Evolutionary conservation across 2,329 filamentous ascomycete species (phyloP).

Genomic region (Penicillium expansum): DNA sequence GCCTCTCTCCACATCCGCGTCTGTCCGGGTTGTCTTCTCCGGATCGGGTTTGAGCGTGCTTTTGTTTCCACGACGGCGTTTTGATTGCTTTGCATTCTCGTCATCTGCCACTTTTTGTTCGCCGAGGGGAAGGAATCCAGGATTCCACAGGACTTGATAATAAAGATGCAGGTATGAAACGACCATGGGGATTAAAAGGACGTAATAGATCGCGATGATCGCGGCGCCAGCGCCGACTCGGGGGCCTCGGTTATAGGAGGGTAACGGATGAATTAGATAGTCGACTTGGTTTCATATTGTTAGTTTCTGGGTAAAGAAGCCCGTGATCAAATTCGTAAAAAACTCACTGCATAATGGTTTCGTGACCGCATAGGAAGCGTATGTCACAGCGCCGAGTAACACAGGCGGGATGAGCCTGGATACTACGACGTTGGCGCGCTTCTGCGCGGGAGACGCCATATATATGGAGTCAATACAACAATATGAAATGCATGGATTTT

Average conservation of each 20-base stretch:
- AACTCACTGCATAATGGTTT: constrained; percentile 65
- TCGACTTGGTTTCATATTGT: constrained; percentile 54
- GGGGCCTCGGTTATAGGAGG: constrained; percentile 38
- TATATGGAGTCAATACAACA: constrained; percentile 13
- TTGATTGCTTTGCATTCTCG: constrained; percentile 19
- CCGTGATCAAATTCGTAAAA: background rate
- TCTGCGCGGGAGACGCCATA: constrained; percentile 38
- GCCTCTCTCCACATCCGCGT: constrained; percentile 31
- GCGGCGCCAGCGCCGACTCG: constrained; percentile 61
- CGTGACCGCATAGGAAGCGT: constrained; percentile 69
- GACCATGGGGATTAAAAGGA: constrained; percentile 67
- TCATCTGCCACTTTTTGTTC: constrained; percentile 37
- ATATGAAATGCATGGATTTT: constrained; percentile 19
- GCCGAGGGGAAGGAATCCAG: constrained; percentile 71
- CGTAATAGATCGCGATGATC: constrained; percentile 69
- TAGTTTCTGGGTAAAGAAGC: background rate
- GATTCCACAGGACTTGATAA: constrained; percentile 64
- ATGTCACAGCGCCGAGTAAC: constrained; percentile 64
- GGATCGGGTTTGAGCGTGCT: constrained; percentile 23
- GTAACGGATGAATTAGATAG: constrained; percentile 61
- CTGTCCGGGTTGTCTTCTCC: constrained; percentile 23
- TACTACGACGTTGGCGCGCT: constrained; percentile 56
- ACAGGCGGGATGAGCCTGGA: constrained; percentile 68
- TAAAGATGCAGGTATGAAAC: constrained; percentile 70
- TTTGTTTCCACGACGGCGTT: constrained; percentile 22